phyloP scores from a whole-genome alignment of 2,329 filamentous ascomycete species.

The Penicillium oxalicum region DNA sequence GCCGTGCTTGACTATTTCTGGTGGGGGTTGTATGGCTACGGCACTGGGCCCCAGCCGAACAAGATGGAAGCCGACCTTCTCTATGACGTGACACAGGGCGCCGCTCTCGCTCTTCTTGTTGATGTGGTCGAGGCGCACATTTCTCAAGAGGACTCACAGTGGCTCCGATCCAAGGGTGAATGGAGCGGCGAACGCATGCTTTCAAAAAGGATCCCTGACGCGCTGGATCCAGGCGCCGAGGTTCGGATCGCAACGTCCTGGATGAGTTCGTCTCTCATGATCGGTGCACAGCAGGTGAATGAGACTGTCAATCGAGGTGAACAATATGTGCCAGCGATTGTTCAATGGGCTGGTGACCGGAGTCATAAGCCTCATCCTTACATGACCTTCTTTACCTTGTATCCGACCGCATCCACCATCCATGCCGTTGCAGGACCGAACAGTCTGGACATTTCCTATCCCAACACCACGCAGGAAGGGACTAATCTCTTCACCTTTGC shows the following conservation, averaged over 20 bases:
- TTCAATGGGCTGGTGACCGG: conserved; percentile 50
- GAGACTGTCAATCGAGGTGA: conserved; percentile 45
- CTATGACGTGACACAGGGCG: conserved; percentile 39
- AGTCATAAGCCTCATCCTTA: conserved; percentile 34
- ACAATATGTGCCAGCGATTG: conserved; percentile 52
- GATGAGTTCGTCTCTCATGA: conserved; percentile 52
- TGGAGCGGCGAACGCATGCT: conserved; percentile 35
- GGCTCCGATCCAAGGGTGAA: conserved; percentile 26
- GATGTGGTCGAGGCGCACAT: conserved; percentile 28
- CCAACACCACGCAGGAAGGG: conserved; percentile 38
- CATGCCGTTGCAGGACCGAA: conserved; percentile 34
- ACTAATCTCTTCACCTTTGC: conserved; percentile 38
- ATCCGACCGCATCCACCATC: conserved; percentile 42
- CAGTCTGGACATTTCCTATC: conserved; percentile 34
- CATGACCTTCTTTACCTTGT: conserved; percentile 26
- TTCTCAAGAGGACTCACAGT: conserved; percentile 18
- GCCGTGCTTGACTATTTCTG: conserved; percentile 40
- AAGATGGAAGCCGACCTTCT: conserved; percentile 38
- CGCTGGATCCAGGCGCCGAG: conserved; percentile 49
- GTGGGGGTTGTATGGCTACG: conserved; percentile 42
- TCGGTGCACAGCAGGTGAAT: conserved; percentile 49
- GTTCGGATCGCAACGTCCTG: conserved; percentile 56
- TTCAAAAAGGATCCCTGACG: conserved; percentile 49
- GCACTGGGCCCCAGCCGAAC: conserved; percentile 34
- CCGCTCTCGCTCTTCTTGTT: conserved; percentile 38